Percentiles rank a stretch among this genome's conserved stretches.
These are phyloP conservation scores for Aspergillus intermedius DNA, from an alignment of 2,329 filamentous ascomycete species.

Conservation along the genomic window DNA sequence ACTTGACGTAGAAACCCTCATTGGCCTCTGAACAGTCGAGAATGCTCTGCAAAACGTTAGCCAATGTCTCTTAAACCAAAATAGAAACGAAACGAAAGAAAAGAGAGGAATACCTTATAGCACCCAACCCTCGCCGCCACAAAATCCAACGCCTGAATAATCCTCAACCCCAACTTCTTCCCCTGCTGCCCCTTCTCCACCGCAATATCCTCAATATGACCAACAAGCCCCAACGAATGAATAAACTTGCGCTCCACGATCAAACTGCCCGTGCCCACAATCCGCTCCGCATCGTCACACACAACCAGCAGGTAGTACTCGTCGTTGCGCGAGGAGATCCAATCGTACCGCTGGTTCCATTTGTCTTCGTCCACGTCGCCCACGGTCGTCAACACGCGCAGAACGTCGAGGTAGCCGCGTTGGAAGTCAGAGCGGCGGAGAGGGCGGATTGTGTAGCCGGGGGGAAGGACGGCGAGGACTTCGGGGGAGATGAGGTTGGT, in stretches of 20 bases:
- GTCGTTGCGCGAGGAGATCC: slow-evolving; percentile 66
- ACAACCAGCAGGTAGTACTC: slow-evolving; percentile 85
- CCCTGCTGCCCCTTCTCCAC: slow-evolving; percentile 93
- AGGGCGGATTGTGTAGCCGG: slow-evolving; percentile 75
- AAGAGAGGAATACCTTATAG: slow-evolving; percentile 61
- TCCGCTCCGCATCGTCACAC: slow-evolving; percentile 60
- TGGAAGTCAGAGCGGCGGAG: slow-evolving; percentile 71
- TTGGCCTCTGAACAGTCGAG: slow-evolving; percentile 94
- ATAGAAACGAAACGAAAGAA: neutral
- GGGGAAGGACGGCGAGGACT: slow-evolving; percentile 65
- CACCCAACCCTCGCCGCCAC: slow-evolving; percentile 84
- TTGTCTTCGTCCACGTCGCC: slow-evolving; percentile 71
- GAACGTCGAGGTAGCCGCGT: slow-evolving; percentile 79
- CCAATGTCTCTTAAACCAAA: slow-evolving; percentile 6
- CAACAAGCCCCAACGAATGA: slow-evolving; percentile 53
- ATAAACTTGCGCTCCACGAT: slow-evolving; percentile 80
- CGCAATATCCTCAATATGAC: slow-evolving; percentile 96
- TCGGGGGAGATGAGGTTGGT: slow-evolving; percentile 67
- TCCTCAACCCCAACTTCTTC: slow-evolving; percentile 86
- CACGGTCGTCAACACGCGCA: slow-evolving; percentile 86
- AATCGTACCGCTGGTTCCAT: slow-evolving; percentile 75
- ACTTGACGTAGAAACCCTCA: slow-evolving; percentile 97
- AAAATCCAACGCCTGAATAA: slow-evolving; percentile 89
- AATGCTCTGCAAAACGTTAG: slow-evolving; percentile 59
- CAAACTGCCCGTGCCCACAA: slow-evolving; percentile 87